phyloP scores from a whole-genome alignment of 345 rosid species.

The Citrus unshiu region DNA sequence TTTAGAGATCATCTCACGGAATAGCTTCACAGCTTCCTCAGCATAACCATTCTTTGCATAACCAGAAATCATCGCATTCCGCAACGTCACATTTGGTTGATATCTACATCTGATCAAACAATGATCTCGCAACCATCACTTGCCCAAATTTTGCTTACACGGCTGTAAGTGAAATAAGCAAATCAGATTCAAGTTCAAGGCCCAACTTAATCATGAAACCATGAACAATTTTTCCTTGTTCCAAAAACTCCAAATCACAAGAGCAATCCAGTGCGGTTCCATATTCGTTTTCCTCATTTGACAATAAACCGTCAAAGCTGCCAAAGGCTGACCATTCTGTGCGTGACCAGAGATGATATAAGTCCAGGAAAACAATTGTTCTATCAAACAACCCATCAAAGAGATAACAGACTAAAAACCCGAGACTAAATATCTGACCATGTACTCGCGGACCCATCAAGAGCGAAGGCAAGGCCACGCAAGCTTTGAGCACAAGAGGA shows the following conservation, averaged over 20 bases:
- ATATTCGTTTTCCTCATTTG: slow-evolving; percentile 47
- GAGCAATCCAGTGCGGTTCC: slow-evolving; percentile 60
- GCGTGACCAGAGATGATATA: slow-evolving; percentile 63
- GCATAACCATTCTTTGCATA: slow-evolving; percentile 67
- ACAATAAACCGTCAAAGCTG: slow-evolving; percentile 51
- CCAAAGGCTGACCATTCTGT: slow-evolving; percentile 59
- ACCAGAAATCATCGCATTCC: slow-evolving; percentile 82
- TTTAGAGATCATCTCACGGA: slow-evolving; percentile 40
- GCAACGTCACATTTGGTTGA: slow-evolving; percentile 56
- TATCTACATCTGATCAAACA: slow-evolving; percentile 47
- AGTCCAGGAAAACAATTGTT: slow-evolving; percentile 64
- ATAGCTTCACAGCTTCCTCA: slow-evolving; percentile 51
- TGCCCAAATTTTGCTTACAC: slow-evolving; percentile 74
- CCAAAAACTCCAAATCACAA: slow-evolving; percentile 51
- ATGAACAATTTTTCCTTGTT: slow-evolving; percentile 54
- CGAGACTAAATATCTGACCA: slow-evolving; percentile 54
- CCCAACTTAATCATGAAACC: slow-evolving; percentile 55
- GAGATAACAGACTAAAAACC: slow-evolving; percentile 18
- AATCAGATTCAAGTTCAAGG: slow-evolving; percentile 63
- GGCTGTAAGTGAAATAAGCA: slow-evolving; percentile 60
- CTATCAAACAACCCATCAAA: slow-evolving; percentile 46
- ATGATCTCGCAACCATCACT: slow-evolving; percentile 41
- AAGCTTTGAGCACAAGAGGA: slow-evolving; percentile 59
- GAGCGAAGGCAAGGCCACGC: slow-evolving; percentile 37
- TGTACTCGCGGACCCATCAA: slow-evolving; percentile 45